phyloP scores from a whole-genome alignment of 140 eudicot species.

The Ambrosia hybrid region DNA sequence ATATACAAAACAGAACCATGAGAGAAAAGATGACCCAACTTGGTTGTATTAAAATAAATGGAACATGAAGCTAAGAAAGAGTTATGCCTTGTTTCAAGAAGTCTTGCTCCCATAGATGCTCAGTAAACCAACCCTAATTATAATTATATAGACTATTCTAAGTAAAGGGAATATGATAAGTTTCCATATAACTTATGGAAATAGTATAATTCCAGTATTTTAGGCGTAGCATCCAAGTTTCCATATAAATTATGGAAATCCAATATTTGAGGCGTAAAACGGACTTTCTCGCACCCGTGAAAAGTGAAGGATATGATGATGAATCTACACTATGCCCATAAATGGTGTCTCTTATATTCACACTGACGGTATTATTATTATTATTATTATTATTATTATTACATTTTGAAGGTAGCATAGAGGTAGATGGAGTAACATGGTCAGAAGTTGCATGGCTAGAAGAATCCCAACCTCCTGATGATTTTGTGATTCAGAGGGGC shows the following conservation, averaged over 20 bases:
- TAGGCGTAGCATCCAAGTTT: background rate
- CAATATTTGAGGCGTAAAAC: background rate
- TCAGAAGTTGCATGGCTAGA: conserved; percentile 70
- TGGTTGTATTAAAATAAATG: no score
- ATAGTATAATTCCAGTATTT: background rate
- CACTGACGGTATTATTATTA: background rate
- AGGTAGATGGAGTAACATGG: conserved; percentile 47
- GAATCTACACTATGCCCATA: background rate
- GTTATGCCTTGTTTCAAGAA: background rate
- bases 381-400: no score
- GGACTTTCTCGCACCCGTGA: background rate
- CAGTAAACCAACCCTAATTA: background rate
- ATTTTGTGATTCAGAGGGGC: conserved; percentile 66
- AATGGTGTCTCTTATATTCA: background rate
- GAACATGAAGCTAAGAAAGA: background rate
- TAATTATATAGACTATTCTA: background rate
- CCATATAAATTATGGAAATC: no score
- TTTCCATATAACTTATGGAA: no score
- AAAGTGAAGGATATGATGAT: background rate
- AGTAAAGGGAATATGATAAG: background rate
- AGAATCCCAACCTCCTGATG: conserved; percentile 83
- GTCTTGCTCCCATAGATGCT: background rate
- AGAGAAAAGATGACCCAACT: background rate
- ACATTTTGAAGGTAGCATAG: conserved; percentile 35
- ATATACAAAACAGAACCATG: background rate